Evolutionary conservation across 2,329 filamentous ascomycete species (phyloP), one percentile per base, ranked within the genome.

Genomic region (Aspergillus ustus): DNA sequence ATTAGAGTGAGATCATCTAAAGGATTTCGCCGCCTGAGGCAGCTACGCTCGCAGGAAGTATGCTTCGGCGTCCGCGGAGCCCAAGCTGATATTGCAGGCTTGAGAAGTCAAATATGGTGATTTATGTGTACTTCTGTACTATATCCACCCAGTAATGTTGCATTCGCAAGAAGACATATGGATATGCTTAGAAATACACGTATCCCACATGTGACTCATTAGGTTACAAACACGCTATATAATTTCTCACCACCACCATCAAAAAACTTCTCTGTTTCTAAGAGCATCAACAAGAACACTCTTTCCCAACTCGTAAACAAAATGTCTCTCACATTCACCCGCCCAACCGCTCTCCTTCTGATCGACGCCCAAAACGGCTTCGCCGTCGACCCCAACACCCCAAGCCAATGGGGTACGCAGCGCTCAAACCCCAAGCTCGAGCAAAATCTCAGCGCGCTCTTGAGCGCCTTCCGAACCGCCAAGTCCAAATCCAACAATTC

Each of bases 361-460:
- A 81, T 84, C 57, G 81, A 84, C 69, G 78, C 81, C 44, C 81
- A 83, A 69, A 67, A 75, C 25, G 81, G 68, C 49, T 80, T 84
- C 68, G 25, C 34, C 28, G 9, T 17, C 64, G 17, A 70, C 79
- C 40, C 72, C 68, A 52, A 74, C 75, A 3, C 40, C 40, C 59
- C 52, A 7, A 51, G 34, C 52, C 70, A 77, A 66, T 82, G 77
- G 76, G 79, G 80, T 9, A 66, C 70, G 5, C 65, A 70, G 8
- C 78, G 81, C 49, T 82, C 79, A 57, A 83, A 81, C 52, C 80
- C 79, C 2, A 53, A 66, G 19, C 81, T 81, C 50, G 80, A 84
- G 66, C 50, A 62, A 11, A 83, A 83, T 64, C 67, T 81, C 45
- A 57, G 69, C n/a, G 60, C 69, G 1, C 70, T 84, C 0, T 70